Conservation (phyloP, 768 basidiomycete genomes). For the Leccinum subgranulosum region DNA sequence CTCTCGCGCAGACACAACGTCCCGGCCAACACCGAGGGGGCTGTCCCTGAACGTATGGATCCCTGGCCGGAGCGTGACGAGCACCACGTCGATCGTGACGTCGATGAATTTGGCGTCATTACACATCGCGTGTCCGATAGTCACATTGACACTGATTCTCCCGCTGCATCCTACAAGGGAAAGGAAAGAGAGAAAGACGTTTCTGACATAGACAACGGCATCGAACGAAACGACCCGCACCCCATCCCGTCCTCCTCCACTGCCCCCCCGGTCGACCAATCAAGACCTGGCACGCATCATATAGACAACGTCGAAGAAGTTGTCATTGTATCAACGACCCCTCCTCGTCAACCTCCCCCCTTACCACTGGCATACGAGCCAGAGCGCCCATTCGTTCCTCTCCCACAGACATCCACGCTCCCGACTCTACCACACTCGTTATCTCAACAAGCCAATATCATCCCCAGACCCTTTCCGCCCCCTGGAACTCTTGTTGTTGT, state of each 20-base stretch:
- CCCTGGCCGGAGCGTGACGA: conserved; percentile 25
- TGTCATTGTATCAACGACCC: conserved; percentile 18
- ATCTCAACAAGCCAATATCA: conserved; percentile 18
- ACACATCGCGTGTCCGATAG: conserved; percentile 27
- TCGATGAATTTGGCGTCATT: conserved; percentile 27
- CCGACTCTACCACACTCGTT: conserved; percentile 21
- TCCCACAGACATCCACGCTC: conserved; percentile 12
- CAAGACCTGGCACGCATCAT: not conserved
- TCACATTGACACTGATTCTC: conserved; percentile 25
- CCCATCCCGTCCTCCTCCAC: conserved; percentile 21
- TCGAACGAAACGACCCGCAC: not conserved
- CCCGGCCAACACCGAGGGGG: conserved; percentile 13
- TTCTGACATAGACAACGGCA: conserved; percentile 3
- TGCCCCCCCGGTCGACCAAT: conserved; percentile 3
- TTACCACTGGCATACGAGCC: conserved; percentile 10
- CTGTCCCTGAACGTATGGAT: conserved; percentile 13
- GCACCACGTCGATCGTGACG: conserved; percentile 27
- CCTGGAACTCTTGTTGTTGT: conserved; percentile 80
- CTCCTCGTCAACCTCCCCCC: conserved; percentile 10
- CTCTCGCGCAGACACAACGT: conserved; percentile 18
- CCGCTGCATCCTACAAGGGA: conserved; percentile 29
- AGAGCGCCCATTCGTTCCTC: conserved; percentile 11
- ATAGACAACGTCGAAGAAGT: conserved; percentile 21
- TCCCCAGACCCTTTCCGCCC: conserved; percentile 57
- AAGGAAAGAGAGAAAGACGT: conserved; percentile 34